Evolutionary conservation across 2,329 filamentous ascomycete genomes (phyloP).

Genomic region (Talaromyces verruculosus): DNA sequence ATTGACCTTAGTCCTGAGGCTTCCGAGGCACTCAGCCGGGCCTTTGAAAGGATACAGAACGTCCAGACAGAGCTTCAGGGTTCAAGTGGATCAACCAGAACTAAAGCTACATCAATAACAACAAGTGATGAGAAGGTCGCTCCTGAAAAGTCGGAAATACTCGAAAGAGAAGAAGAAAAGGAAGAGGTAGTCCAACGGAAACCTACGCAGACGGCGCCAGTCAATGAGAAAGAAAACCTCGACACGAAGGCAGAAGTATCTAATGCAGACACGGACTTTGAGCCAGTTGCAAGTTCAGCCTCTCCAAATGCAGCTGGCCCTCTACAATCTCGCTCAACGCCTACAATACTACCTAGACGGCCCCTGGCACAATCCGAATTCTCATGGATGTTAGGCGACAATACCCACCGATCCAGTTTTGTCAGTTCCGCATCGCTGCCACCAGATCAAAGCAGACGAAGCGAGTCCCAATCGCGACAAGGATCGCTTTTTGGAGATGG

Average conservation of each 20-base stretch:
- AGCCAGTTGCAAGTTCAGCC: neutral
- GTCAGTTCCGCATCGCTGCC: conserved; percentile 47
- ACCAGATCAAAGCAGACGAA: conserved; percentile 45
- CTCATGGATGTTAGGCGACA: conserved; percentile 53
- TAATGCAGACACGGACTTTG: neutral
- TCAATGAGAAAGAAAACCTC: neutral
- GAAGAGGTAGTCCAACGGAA: neutral
- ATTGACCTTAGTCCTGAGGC: conserved; percentile 27
- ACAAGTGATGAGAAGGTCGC: conserved; percentile 5
- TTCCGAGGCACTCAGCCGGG: conserved; percentile 37
- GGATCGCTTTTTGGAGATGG: conserved; percentile 37
- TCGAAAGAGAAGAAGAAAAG: conserved; percentile 10
- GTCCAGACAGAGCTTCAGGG: conserved; percentile 45
- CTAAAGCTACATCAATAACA: conserved; percentile 35
- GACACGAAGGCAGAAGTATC: neutral
- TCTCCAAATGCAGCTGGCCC: conserved; percentile 1
- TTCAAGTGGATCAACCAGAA: conserved; percentile 20
- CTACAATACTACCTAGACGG: conserved; percentile 29
- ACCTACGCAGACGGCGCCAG: neutral
- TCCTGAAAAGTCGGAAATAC: neutral
- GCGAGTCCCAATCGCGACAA: conserved; percentile 32
- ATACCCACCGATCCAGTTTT: conserved; percentile 46
- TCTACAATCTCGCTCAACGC: conserved; percentile 6
- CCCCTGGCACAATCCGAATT: conserved; percentile 50
- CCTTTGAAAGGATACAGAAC: conserved; percentile 43